Evolutionary conservation across 2,329 filamentous ascomycete genomes (phyloP).

Genomic region (Seiridium unicorne): DNA sequence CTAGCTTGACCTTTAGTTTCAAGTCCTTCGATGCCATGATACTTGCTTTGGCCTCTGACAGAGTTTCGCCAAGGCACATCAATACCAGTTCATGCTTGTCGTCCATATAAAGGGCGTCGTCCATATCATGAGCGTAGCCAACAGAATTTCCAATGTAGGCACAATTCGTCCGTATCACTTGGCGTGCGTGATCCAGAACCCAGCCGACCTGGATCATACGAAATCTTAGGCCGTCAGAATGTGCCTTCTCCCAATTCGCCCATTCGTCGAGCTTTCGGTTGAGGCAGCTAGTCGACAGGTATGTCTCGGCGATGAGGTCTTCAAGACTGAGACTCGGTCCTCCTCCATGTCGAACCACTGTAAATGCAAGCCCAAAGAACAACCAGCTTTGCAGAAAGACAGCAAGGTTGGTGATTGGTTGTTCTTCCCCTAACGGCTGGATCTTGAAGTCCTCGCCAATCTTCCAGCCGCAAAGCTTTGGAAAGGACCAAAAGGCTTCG

Average conservation of each 20-base stretch:
- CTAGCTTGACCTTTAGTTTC: not conserved
- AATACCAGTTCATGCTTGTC: slow-evolving; percentile 1
- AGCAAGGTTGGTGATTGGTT: not conserved
- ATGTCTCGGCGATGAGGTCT: not conserved
- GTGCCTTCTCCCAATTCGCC: not conserved
- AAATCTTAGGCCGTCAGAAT: not conserved
- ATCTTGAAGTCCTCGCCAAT: not conserved
- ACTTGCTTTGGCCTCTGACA: not conserved
- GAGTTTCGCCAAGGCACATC: slow-evolving; percentile 2
- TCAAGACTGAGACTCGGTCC: not conserved
- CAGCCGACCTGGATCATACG: slow-evolving; percentile 4
- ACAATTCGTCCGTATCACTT: slow-evolving; percentile 4
- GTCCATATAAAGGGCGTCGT: not conserved
- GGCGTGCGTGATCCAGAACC: not conserved
- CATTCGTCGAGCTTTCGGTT: not conserved
- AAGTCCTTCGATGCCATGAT: not conserved
- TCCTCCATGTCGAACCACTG: not conserved
- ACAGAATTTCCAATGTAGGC: not conserved
- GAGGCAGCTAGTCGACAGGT: not conserved
- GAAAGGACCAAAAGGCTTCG: not conserved
- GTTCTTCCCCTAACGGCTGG: not conserved
- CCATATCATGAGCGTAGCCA: not conserved
- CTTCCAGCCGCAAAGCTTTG: not conserved
- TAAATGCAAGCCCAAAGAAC: slow-evolving; percentile 4
- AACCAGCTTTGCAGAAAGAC: slow-evolving; percentile 5